A percentile compares a stretch with the other conserved stretches of the same genome.
phyloP scores from a whole-genome alignment of 2,329 filamentous ascomycete species.

The Stemphylium lycopersici region DNA sequence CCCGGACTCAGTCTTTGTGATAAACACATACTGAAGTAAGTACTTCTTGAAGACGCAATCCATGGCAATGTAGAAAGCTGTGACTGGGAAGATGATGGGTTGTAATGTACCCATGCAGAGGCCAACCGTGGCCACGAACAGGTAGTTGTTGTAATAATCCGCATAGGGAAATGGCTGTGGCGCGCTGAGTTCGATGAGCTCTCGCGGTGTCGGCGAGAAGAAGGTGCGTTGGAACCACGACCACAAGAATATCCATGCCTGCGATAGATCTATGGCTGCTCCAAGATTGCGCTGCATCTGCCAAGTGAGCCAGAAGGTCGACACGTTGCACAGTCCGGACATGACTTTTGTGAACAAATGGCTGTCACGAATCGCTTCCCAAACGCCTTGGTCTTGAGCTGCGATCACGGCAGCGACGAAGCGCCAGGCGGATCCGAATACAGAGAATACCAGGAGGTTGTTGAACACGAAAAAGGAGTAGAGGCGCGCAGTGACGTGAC shows the following conservation, averaged over 20 bases:
- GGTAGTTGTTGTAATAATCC: slow-evolving; percentile 96
- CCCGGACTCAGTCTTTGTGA: slow-evolving; percentile 95
- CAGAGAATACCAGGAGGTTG: slow-evolving; percentile 89
- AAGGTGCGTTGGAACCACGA: slow-evolving; percentile 82
- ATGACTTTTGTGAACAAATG: slow-evolving; percentile 71
- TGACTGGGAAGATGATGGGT: slow-evolving; percentile 83
- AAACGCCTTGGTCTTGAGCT: slow-evolving; percentile 61
- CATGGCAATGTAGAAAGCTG: slow-evolving; percentile 84
- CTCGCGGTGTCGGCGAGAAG: slow-evolving; percentile 82
- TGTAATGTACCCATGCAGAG: slow-evolving; percentile 84
- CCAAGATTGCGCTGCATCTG: slow-evolving; percentile 90
- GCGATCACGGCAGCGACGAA: slow-evolving; percentile 72
- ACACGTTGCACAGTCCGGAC: slow-evolving; percentile 77
- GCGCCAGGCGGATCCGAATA: slow-evolving; percentile 86
- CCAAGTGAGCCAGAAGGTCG: slow-evolving; percentile 89
- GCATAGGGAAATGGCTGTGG: slow-evolving; percentile 93
- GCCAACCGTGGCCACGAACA: slow-evolving; percentile 89
- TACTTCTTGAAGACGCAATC: slow-evolving; percentile 95
- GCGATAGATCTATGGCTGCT: slow-evolving; percentile 79
- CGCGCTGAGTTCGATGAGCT: slow-evolving; percentile 90
- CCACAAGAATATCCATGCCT: slow-evolving; percentile 79
- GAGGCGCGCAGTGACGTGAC: slow-evolving; percentile 83
- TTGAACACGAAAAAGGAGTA: slow-evolving; percentile 99
- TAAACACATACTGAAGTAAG: slow-evolving; percentile 79
- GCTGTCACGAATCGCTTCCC: slow-evolving; percentile 69